Conservation (phyloP, 768 basidiomycete species). For the Lentinus tigrinus region DNA sequence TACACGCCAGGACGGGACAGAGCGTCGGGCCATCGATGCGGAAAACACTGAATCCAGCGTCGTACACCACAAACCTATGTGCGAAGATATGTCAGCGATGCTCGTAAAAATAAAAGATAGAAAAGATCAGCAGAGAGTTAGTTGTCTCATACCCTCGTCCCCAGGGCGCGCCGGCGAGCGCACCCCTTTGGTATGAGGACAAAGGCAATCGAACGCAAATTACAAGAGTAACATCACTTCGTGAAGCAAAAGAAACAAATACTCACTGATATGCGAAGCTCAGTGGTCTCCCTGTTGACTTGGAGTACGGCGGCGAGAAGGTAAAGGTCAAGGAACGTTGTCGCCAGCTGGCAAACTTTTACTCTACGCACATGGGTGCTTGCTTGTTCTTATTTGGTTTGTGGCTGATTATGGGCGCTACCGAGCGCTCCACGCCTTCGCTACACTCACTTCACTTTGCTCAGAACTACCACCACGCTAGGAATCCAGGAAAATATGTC, state of each 20-base stretch:
- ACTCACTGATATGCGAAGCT: constrained; percentile 28
- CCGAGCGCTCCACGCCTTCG: not conserved
- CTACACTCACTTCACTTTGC: not conserved
- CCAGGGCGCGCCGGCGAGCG: constrained; percentile 76
- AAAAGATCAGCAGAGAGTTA: constrained; percentile 43
- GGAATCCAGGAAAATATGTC: constrained; percentile 38
- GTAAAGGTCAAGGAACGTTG: too few species aligned
- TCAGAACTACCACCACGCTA: not conserved
- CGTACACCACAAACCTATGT: too few species aligned
- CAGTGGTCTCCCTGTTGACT: too few species aligned
- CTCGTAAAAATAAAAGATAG: not conserved
- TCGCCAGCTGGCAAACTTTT: not conserved
- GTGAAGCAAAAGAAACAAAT: constrained; percentile 3
- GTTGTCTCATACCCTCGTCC: constrained; percentile 71
- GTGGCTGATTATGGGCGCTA: not conserved
- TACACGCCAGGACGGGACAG: too few species aligned
- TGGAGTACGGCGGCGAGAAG: too few species aligned
- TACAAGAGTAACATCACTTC: constrained; percentile 66
- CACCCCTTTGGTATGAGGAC: constrained; percentile 65
- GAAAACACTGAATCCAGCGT: too few species aligned
- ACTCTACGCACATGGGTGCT: too few species aligned
- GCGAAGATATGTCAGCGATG: not conserved
- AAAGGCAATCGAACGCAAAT: constrained; percentile 84
- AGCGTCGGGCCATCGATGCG: too few species aligned
- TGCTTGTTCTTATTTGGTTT: constrained; percentile 1